Conservation (phyloP, 441 rosid genomes). For the Macaranga tanarius region DNA sequence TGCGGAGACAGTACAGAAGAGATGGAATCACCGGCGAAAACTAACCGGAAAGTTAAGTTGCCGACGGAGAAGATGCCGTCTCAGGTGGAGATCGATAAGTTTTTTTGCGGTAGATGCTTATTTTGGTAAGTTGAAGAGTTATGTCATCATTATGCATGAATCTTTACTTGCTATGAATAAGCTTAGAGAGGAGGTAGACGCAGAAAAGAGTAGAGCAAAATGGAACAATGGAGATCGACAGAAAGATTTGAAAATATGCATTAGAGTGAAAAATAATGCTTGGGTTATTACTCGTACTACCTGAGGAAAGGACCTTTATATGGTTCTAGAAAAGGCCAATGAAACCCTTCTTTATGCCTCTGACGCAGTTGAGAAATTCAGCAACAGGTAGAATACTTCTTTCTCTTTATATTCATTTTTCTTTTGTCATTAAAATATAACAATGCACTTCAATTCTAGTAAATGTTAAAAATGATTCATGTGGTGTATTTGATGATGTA, state of each 20-base stretch:
- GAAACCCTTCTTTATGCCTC: conserved; percentile 88
- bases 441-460: background rate
- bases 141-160: conserved; percentile 51
- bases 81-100: conserved; percentile 58
- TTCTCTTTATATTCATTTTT: background rate
- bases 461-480: background rate
- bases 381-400: conserved; percentile 53
- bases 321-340: conserved; percentile 84
- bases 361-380: conserved; percentile 81
- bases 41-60: conserved; percentile 2
- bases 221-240: conserved; percentile 40
- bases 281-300: conserved; percentile 78
- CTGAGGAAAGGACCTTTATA: conserved; percentile 83
- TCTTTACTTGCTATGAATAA: conserved; percentile 75
- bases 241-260: conserved; percentile 80
- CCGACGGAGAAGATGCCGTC: conserved; percentile 31
- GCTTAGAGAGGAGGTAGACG: conserved; percentile 90
- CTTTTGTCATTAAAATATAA: too few relatives aligned
- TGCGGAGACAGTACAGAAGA: conserved; percentile 29
- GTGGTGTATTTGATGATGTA: conserved; percentile 4
- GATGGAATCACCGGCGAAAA: conserved; percentile 32
- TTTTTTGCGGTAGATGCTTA: conserved; percentile 53
- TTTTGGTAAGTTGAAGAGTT: conserved; percentile 14
- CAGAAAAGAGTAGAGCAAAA: conserved; percentile 67
- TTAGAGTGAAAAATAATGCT: conserved; percentile 76